Percentiles rank a stretch among this genome's conserved stretches.
Evolutionary conservation across 2,329 filamentous ascomycete genomes (phyloP).

Genomic region (Mariannaea elegans): DNA sequence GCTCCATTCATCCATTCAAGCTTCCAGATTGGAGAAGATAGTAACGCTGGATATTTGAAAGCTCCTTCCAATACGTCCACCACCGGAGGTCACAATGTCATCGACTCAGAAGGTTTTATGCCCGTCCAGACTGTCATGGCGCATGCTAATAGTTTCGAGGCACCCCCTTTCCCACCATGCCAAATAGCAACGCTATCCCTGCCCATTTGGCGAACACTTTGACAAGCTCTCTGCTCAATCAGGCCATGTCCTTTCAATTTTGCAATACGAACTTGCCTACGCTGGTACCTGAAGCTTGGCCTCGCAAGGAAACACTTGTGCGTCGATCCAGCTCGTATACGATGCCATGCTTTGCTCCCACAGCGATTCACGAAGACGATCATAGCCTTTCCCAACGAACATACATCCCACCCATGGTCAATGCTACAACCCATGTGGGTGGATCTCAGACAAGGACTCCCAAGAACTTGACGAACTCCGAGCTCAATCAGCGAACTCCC

Average conservation of each 20-base stretch:
- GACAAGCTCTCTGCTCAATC: slow-evolving; percentile 59
- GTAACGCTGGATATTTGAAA: slow-evolving; percentile 39
- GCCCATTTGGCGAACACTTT: slow-evolving; percentile 53
- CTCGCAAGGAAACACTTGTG: slow-evolving; percentile 55
- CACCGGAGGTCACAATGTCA: slow-evolving; percentile 22
- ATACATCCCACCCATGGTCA: slow-evolving; percentile 40
- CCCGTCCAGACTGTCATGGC: neutral
- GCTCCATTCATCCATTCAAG: slow-evolving; percentile 24
- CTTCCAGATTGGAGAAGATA: slow-evolving; percentile 47
- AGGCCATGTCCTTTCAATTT: slow-evolving; percentile 51
- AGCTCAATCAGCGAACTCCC: slow-evolving; percentile 19
- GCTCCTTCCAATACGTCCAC: slow-evolving; percentile 56
- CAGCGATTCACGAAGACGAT: slow-evolving; percentile 44
- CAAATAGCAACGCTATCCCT: slow-evolving; percentile 30
- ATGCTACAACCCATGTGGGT: slow-evolving; percentile 24
- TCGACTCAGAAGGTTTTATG: slow-evolving; percentile 31
- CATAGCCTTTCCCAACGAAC: slow-evolving; percentile 53
- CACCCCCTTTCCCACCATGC: slow-evolving; percentile 30
- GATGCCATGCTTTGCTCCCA: slow-evolving; percentile 17
- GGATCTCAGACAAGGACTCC: slow-evolving; percentile 27
- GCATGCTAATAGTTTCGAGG: slow-evolving; percentile 20
- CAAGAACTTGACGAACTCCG: slow-evolving; percentile 8
- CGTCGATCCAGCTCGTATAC: slow-evolving; percentile 29
- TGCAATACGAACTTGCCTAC: slow-evolving; percentile 42
- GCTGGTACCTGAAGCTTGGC: slow-evolving; percentile 51